Base-by-base conservation (phyloP, 2,329 filamentous ascomycete genomes). In the Monascus ruber region DNA sequence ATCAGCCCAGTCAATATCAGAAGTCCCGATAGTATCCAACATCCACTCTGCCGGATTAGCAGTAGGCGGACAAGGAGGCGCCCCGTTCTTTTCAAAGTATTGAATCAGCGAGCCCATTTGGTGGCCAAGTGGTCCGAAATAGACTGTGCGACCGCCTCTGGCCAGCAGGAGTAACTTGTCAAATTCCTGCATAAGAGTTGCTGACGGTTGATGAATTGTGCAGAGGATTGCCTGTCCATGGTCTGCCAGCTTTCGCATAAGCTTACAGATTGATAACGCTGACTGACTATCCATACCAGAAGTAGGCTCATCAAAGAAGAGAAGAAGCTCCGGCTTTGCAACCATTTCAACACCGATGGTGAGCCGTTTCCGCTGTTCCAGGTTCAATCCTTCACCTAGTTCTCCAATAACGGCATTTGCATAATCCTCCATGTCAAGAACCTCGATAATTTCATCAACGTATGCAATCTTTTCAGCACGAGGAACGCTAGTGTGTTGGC, bases 281-380 rank as follows among this genome's bases (percentile, higher is more conserved):
- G 86, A 93, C 60, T 94, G 86, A 50, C 79, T 85, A 60, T 94
- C 88, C 5, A 94, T 76, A 66, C 88, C 88, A 26, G 86, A 94
- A 1, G 87, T 94, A 5, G 88, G 88, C 60, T 95, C 88, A 52
- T 95, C 88, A 32, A 94, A 78, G 66, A 94, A 94, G 34, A 94
- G 76, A 38, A 94, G 71, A 37, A 94, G 71, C 31, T 84, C 79
- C 4, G 88, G 88, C 65, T 91, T 94, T 4, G 88, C 88, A 26
- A 85, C 88, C 25, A 95, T 74, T 58, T 95, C 89, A 9, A 95
- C 87, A 59, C 86, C 88, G 47, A 95, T 94, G 0, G 87, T 94
- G 5, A 94, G 70, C 46, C 85, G 81, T 53, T 79, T 79, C 24
- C 76, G 68, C 54, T 80, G 76, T 55, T 79, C 76, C 6, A 74